These are phyloP conservation scores for Fusarium keratoplasticum DNA, from an alignment of 2,329 filamentous ascomycete genomes.

Conservation along the genomic window DNA sequence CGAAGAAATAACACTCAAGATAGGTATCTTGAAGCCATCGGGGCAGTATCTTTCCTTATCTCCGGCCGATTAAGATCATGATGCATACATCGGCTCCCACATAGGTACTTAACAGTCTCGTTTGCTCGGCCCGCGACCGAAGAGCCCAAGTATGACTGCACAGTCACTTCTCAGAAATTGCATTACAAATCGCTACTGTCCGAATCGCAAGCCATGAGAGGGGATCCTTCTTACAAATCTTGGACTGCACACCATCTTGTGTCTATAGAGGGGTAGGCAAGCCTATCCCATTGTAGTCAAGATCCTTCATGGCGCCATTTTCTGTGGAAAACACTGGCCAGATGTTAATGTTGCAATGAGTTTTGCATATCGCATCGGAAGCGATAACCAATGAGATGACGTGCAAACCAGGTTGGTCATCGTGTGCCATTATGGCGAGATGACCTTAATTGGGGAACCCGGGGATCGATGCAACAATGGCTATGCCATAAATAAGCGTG, in stretches of 20 bases:
- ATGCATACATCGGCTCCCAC: neutral
- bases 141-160: neutral
- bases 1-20: neutral
- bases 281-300: constrained; percentile 4
- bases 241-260: constrained; percentile 10
- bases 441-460: constrained; percentile 1
- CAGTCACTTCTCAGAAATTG: neutral
- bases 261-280: neutral
- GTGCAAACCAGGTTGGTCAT: constrained; percentile 3
- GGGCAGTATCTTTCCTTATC: neutral
- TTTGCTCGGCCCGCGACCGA: neutral
- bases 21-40: neutral
- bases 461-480: neutral
- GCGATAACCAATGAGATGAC: neutral
- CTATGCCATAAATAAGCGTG: constrained; percentile 3
- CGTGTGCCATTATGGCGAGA: constrained; percentile 16
- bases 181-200: neutral
- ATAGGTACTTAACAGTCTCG: neutral
- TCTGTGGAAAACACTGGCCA: neutral
- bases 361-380: constrained; percentile 17
- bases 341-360: constrained; percentile 21
- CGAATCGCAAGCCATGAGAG: neutral
- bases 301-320: constrained; percentile 1
- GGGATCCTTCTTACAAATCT: constrained; percentile 10
- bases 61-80: neutral